Evolutionary conservation across 257 asterid genomes (phyloP).

Genomic region (Primulina tabacum): DNA sequence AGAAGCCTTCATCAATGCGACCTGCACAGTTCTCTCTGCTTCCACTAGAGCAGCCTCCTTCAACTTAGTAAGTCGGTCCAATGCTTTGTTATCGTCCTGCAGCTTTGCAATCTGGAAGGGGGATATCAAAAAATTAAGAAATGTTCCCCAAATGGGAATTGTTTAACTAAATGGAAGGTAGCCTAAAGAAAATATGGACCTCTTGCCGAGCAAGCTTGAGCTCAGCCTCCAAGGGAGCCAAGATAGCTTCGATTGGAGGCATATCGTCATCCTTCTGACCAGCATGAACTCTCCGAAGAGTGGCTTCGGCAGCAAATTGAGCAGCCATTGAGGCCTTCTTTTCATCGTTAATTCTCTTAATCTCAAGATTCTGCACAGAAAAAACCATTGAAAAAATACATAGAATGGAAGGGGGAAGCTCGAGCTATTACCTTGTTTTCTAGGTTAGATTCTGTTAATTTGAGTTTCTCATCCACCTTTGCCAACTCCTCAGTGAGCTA

Average conservation of each 20-base stretch:
- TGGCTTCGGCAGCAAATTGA: constrained; percentile 99
- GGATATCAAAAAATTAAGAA: constrained; percentile 23
- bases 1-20: constrained; percentile 93
- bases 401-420: constrained; percentile 12
- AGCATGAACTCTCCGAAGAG: constrained; percentile 95
- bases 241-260: constrained; percentile 99
- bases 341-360: constrained; percentile 91
- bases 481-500: constrained; percentile 84
- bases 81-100: constrained; percentile 94
- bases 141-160: constrained; percentile 17
- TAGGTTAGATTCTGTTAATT: constrained; percentile 78
- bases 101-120: constrained; percentile 76
- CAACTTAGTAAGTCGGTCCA: constrained; percentile 93
- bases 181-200: constrained; percentile 43
- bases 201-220: constrained; percentile 95
- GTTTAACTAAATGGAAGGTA: constrained; percentile 20
- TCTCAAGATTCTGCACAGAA: constrained; percentile 80
- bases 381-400: constrained; percentile 9
- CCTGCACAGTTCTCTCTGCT: constrained; percentile 91
- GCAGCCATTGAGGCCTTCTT: constrained; percentile 98
- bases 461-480: constrained; percentile 84
- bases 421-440: constrained; percentile 72
- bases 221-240: constrained; percentile 97
- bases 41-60: constrained; percentile 97
- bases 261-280: constrained; percentile 97